phyloP scores from a whole-genome alignment of 2,329 filamentous ascomycete species.

The Xylaria sp. region DNA sequence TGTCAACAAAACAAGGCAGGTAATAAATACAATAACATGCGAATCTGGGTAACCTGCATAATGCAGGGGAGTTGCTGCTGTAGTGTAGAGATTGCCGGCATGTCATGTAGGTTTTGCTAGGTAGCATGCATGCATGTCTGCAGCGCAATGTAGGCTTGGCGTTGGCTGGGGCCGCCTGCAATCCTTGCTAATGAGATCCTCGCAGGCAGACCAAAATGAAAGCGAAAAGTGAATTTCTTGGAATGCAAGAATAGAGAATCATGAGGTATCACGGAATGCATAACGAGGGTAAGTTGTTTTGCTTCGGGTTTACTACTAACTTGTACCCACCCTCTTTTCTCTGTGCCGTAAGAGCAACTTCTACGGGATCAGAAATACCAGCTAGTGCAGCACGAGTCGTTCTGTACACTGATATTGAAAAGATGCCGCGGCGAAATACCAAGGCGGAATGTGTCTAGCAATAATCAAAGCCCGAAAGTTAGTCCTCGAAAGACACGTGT shows the following conservation, averaged over 20 bases:
- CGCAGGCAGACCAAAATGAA: background rate
- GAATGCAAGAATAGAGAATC: background rate
- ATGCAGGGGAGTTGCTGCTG: background rate
- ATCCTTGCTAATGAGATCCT: background rate
- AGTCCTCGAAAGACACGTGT: background rate
- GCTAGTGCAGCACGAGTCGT: no score
- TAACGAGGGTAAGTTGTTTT: background rate
- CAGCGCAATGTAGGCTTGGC: background rate
- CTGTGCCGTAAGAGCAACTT: no score
- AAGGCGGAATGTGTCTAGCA: background rate
- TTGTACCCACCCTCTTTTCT: no score
- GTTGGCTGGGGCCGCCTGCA: background rate
- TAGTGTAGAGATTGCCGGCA: constrained; percentile 22
- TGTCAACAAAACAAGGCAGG: constrained; percentile 7
- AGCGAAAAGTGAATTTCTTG: background rate
- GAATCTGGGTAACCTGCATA: background rate
- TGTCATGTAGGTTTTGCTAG: background rate
- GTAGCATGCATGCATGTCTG: constrained; percentile 17
- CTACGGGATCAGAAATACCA: no score
- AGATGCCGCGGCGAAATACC: background rate
- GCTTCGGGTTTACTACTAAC: no score
- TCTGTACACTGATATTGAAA: no score
- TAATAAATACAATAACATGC: background rate
- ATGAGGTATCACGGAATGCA: background rate
- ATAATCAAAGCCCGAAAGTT: no score